A percentile compares a stretch with the other conserved stretches of the same genome.
Conservation (phyloP, 2,329 filamentous ascomycete species). For the Colletotrichum kahawae region DNA sequence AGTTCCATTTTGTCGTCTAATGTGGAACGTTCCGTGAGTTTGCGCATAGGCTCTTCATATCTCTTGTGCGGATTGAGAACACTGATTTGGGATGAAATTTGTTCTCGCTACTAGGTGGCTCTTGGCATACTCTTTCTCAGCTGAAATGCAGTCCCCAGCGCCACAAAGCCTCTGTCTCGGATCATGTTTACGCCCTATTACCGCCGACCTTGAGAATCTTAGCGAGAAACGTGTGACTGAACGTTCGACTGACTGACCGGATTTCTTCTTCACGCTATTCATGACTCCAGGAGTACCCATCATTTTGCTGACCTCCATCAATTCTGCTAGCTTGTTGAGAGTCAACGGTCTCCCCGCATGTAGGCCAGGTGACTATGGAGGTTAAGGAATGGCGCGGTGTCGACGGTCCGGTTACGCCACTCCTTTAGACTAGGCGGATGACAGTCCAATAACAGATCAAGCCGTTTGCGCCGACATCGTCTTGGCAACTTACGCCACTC, state of each 20-base stretch:
- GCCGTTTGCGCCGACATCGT: background rate
- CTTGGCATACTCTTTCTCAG: background rate
- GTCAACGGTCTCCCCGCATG: background rate
- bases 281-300: background rate
- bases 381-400: background rate
- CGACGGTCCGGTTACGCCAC: background rate
- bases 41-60: background rate
- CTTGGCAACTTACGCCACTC: background rate
- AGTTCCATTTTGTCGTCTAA: background rate
- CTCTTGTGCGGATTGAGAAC: rapidly evolving
- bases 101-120: rapidly evolving
- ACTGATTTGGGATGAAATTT: background rate
- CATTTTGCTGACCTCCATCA: background rate
- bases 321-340: background rate
- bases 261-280: background rate
- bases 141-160: rapidly evolving
- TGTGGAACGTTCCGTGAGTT: background rate
- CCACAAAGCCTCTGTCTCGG: background rate
- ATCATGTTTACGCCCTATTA: background rate
- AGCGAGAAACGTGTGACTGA: background rate
- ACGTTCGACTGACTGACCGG: background rate
- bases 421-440: background rate
- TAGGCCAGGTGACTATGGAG: background rate
- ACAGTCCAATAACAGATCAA: background rate
- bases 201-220: background rate